A percentile compares a stretch with the other conserved stretches of the same genome.
Conservation (phyloP, 2,329 filamentous ascomycete species). For the Dactylella cylindrospora region DNA sequence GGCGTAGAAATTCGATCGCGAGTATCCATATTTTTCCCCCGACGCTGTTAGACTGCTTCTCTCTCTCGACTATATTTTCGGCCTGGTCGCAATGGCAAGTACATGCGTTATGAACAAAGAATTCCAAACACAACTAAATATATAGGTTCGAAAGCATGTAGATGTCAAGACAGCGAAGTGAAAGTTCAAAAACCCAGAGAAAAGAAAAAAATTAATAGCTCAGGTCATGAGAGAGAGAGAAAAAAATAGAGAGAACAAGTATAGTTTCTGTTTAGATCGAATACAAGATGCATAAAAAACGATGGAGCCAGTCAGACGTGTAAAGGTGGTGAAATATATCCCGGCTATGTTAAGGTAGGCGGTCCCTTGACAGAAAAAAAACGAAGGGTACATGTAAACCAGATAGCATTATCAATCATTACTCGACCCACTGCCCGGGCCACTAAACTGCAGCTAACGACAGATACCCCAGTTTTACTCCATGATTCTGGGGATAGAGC, state of each 20-base stretch:
- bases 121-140: no score
- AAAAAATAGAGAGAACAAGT: slow-evolving; percentile 7
- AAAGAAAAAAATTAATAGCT: slow-evolving; percentile 11
- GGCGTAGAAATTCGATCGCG: slow-evolving; percentile 30
- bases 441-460: slow-evolving; percentile 24
- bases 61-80: slow-evolving; percentile 17
- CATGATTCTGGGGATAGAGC: slow-evolving; percentile 32
- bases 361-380: slow-evolving; percentile 37
- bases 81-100: background rate
- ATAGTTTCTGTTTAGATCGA: slow-evolving; percentile 11
- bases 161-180: no score
- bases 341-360: slow-evolving; percentile 38
- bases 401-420: slow-evolving; percentile 26
- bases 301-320: slow-evolving; percentile 25
- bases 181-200: slow-evolving; percentile 11
- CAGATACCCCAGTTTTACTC: slow-evolving; percentile 42
- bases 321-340: slow-evolving; percentile 38
- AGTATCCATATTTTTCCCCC: slow-evolving; percentile 27
- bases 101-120: no score
- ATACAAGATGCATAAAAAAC: slow-evolving; percentile 15
- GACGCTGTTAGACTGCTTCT: background rate
- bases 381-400: slow-evolving; percentile 25
- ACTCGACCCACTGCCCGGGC: slow-evolving; percentile 18
- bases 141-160: no score
- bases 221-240: slow-evolving; percentile 3